phyloP scores from a whole-genome alignment of 208 protist genomes.

The Porcisia deanei region DNA sequence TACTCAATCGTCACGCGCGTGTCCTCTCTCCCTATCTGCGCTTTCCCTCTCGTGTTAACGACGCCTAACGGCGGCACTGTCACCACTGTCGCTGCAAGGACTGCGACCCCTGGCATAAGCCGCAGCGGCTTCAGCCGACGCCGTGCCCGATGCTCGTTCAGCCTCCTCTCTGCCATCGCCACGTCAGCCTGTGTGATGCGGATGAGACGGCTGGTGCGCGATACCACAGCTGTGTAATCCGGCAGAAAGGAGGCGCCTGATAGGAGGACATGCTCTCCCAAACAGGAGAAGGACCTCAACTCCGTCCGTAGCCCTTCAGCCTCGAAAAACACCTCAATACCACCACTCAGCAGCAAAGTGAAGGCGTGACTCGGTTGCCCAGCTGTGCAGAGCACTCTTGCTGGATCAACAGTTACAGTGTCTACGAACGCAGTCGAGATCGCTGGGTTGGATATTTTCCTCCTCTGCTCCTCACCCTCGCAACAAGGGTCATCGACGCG shows the following conservation, averaged over 20 bases:
- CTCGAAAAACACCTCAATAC: conserved; percentile 37
- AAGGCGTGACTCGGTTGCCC: conserved; percentile 41
- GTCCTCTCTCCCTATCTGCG: conserved; percentile 18
- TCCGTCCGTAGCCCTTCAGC: conserved; percentile 45
- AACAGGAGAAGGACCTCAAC: conserved; percentile 60
- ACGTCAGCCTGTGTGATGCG: conserved; percentile 58
- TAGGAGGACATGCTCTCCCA: conserved; percentile 59
- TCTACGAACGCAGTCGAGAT: conserved; percentile 2
- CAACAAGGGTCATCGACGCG: conserved; percentile 14
- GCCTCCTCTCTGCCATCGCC: conserved; percentile 27
- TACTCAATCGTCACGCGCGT: conserved; percentile 27
- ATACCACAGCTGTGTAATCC: conserved; percentile 69
- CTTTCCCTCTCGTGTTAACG: background rate
- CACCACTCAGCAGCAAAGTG: conserved; percentile 74
- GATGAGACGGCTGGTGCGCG: conserved; percentile 50
- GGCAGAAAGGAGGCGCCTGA: conserved; percentile 42
- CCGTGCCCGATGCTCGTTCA: conserved; percentile 27
- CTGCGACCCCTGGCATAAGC: background rate
- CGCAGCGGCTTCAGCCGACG: conserved; percentile 12
- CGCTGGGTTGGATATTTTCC: background rate
- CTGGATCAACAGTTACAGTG: conserved; percentile 6
- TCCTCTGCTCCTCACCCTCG: conserved; percentile 11
- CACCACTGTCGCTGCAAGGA: conserved; percentile 1
- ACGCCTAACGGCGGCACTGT: background rate
- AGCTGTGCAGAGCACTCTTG: conserved; percentile 45